phyloP scores from a whole-genome alignment of 352 stramenopile species.

The Phytophthora pisi region DNA sequence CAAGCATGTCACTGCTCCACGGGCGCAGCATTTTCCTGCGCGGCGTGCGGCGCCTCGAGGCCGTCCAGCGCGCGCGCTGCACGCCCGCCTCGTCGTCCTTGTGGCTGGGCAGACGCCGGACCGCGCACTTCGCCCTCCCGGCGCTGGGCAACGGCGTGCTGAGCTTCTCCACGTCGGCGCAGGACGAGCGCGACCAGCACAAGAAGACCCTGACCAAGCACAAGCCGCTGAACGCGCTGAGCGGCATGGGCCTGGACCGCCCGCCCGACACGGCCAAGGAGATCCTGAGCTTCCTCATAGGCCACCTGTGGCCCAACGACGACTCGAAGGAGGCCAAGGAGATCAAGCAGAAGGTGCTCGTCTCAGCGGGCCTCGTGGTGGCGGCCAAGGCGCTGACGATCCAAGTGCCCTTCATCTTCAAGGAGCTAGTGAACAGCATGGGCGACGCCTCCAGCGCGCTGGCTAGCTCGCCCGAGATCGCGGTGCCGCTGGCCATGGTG shows the following conservation, averaged over 20 bases:
- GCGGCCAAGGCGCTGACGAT: constrained; percentile 94
- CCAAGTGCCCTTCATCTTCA: constrained; percentile 98
- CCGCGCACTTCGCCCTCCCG: constrained; percentile 13
- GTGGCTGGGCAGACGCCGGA: not conserved
- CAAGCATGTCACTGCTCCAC: constrained; percentile 48
- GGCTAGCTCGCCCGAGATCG: constrained; percentile 48
- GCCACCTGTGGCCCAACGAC: constrained; percentile 72
- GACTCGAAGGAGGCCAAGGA: constrained; percentile 57
- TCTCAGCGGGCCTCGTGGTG: constrained; percentile 88
- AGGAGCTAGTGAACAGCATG: constrained; percentile 93
- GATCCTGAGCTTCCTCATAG: constrained; percentile 66
- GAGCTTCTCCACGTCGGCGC: constrained; percentile 40
- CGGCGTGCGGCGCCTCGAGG: constrained; percentile 36
- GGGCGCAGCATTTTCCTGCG: constrained; percentile 47
- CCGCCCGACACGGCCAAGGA: constrained; percentile 52
- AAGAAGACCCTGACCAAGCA: constrained; percentile 17
- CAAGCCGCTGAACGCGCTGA: constrained; percentile 26
- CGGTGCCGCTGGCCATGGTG: constrained; percentile 86
- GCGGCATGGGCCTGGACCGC: constrained; percentile 29
- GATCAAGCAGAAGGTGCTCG: constrained; percentile 85
- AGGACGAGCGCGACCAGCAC: constrained; percentile 16
- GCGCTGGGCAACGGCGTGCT: constrained; percentile 28
- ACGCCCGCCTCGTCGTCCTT: not conserved
- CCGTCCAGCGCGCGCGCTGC: constrained; percentile 15
- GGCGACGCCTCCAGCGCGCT: constrained; percentile 37